Base-by-base conservation (phyloP, 2,329 filamentous ascomycete genomes). In the Ilyonectria sp. region DNA sequence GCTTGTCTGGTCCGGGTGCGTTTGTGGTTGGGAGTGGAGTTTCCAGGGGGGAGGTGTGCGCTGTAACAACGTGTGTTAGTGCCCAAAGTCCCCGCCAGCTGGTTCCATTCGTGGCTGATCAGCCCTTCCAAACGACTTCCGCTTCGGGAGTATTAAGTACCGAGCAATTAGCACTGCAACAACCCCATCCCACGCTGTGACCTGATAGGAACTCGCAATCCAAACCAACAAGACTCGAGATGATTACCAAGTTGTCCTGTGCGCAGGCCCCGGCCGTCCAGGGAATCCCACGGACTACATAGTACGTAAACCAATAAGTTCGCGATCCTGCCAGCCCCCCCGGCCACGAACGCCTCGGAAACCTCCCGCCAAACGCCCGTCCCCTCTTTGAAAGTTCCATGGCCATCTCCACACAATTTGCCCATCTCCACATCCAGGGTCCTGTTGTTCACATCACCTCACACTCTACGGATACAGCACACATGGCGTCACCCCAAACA, bases 311-410 rank as follows among this genome's bases (percentile, higher is more conserved):
- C 43, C 26, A 50, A 56, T 53, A 29, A 35, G 46, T 58, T 59
- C 40, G 44, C 52, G 65, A 54, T 60, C 26, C 46, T 54, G 29
- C 47, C 19, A 44, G 69, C 61, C 70, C 69, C 71, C 68, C 71
- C 60, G 31, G 66, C 68, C 63, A 70, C 59, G 71, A 75, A 74
- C 69, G 56, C 70, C 71, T 71, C 72, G 72, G 72, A 74, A 71
- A 67, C 71, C 49, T 68, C 69, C 67, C 65, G 71, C 60, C 59
- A 60, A 52, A 46, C 15, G 29, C 21, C 50, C 40, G 33, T 43
- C 43, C 52, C 50, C 29, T 26, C 29, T 15, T 52, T 52, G 26
- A 52, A 31, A 26, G 49, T 52, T 17, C 49, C 26, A 33, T 52
- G 26, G 50, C 52, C 60, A 55, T 63, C 60, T 56, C 60, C 60